Evolutionary conservation across 108 stramenopile genomes (phyloP).

Genomic region (Skeletonema grethae): DNA sequence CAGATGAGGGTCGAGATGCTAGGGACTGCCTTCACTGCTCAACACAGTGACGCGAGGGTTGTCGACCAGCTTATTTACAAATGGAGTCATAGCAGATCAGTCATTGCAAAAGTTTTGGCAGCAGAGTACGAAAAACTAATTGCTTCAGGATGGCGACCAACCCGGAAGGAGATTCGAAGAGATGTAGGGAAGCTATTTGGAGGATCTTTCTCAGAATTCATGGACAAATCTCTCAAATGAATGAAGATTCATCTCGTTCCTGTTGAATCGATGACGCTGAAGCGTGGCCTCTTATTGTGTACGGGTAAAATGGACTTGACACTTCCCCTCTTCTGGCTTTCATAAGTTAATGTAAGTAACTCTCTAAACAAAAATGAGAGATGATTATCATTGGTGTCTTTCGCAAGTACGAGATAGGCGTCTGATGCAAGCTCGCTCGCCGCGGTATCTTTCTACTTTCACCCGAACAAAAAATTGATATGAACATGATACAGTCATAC

Average conservation of each 20-base stretch:
- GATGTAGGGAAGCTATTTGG: constrained; percentile 78
- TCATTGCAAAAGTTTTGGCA: constrained; percentile 72
- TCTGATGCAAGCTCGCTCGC: too few species aligned
- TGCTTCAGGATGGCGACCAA: constrained; percentile 61
- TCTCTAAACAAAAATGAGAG: too few species aligned
- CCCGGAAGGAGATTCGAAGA: constrained; percentile 66
- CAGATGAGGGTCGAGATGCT: constrained; percentile 88
- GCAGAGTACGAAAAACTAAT: constrained; percentile 65
- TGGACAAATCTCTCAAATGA: constrained; percentile 66
- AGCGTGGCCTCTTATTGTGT: too few species aligned
- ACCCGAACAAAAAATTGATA: too few species aligned
- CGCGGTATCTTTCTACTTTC: too few species aligned
- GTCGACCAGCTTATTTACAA: constrained; percentile 93
- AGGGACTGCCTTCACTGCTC: constrained; percentile 88
- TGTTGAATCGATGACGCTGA: too few species aligned
- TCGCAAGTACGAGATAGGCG: too few species aligned
- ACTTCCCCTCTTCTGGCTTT: too few species aligned
- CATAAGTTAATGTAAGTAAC: too few species aligned
- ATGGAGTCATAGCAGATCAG: constrained; percentile 87
- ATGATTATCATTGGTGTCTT: too few species aligned
- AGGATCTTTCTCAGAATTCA: constrained; percentile 87
- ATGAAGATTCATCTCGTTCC: background rate
- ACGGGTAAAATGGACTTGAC: too few species aligned
- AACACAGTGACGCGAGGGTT: constrained; percentile 89
- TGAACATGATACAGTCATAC: too few species aligned